A percentile compares a stretch with the other conserved stretches of the same genome.
These are phyloP conservation scores for Venustampulla echinocandica DNA, from an alignment of 495 filamentous ascomycete genomes.

Conservation along the genomic window DNA sequence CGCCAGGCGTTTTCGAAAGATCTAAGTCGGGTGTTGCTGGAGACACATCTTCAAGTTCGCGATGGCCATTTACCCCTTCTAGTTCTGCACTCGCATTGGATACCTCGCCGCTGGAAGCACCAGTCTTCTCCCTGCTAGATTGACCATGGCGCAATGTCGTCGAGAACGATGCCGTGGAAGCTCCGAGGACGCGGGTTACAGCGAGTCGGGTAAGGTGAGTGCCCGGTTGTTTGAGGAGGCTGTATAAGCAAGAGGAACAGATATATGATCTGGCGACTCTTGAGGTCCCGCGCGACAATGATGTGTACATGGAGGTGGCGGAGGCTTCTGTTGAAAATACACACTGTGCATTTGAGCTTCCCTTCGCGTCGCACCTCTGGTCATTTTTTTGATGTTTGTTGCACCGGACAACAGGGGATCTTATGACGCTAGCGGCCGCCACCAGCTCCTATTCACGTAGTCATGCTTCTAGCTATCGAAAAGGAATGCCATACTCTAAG, in stretches of 20 bases:
- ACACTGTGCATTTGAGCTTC: no score
- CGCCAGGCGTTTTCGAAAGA: no score
- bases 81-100: neutral
- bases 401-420: no score
- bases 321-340: neutral
- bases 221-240: neutral
- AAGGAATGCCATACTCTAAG: no score
- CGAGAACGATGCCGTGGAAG: neutral
- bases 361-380: no score
- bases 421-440: no score
- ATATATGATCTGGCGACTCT: constrained; percentile 8
- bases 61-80: no score
- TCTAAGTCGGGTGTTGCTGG: no score
- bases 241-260: constrained; percentile 18
- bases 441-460: no score
- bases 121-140: neutral
- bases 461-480: no score
- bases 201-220: neutral
- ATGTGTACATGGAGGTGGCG: constrained; percentile 11
- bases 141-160: neutral
- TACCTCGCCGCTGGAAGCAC: neutral
- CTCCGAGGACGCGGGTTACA: neutral
- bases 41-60: no score
- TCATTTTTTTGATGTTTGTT: no score
- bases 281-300: constrained; percentile 13